Evolutionary conservation across 805 yeast genomes (phyloP).

Genomic region (Pichia membranifaciens): DNA sequence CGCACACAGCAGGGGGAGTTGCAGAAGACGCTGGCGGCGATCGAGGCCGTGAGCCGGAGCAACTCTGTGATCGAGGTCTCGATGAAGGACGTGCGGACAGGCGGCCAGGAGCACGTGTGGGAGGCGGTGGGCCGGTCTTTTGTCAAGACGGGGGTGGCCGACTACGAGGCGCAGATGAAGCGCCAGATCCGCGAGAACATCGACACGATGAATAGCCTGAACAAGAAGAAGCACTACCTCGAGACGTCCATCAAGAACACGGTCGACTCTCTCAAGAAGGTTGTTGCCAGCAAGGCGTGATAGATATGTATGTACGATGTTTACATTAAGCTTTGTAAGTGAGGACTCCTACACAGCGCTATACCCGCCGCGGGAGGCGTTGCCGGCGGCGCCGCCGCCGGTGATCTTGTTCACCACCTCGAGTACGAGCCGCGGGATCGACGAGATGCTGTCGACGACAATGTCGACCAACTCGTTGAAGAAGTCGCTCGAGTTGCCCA

Average conservation of each 20-base stretch:
- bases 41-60: constrained; percentile 44
- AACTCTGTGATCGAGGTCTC: constrained; percentile 53
- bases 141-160: constrained; percentile 38
- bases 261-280: constrained; percentile 51
- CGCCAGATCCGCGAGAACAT: constrained; percentile 47
- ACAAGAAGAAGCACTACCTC: constrained; percentile 65
- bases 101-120: constrained; percentile 58
- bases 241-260: constrained; percentile 75
- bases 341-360: constrained; percentile 63
- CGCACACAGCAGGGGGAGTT: constrained; percentile 55
- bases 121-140: constrained; percentile 80
- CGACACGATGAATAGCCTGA: constrained; percentile 55
- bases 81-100: constrained; percentile 42
- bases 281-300: neutral
- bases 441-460: constrained; percentile 47
- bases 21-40: constrained; percentile 46
- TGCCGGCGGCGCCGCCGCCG: constrained; percentile 40
- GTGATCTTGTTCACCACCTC: constrained; percentile 66
- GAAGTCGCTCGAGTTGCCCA: constrained; percentile 64
- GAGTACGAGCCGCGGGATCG: constrained; percentile 57
- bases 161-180: constrained; percentile 44
- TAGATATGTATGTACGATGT: no score
- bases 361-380: constrained; percentile 70
- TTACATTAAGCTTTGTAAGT: no score
- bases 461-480: constrained; percentile 69